Base-by-base conservation (phyloP, 2,329 filamentous ascomycete species). In the Chaetomium olivaceum region DNA sequence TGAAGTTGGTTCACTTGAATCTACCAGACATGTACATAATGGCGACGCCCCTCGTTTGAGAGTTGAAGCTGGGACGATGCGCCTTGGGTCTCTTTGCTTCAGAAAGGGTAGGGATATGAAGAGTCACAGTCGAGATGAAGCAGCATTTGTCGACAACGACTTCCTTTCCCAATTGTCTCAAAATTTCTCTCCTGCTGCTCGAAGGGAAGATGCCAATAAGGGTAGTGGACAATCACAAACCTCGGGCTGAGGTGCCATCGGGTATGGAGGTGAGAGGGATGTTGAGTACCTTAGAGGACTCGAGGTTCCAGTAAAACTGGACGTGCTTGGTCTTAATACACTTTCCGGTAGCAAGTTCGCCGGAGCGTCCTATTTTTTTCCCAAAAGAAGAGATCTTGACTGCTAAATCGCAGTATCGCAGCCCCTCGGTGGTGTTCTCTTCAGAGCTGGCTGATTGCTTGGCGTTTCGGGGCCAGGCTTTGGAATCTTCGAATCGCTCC, bases 1-100 rank as follows among this genome's bases (percentile, higher is more conserved):
- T 63, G 54, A 61, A 54, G 57, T 9, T 7, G 11, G 50, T 50
- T 55, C 57, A 57, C 57, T 61, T 23, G 36, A 23, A 55, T 8
- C 33, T 54, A 31, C 43, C 46, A 58, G 31, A 63, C 23, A 31
- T 54, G 25, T n/a, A 23, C 25, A 51, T 2, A 51, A 33, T 31
- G 16, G 51, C 11, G 4, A 19, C 14, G 3, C 33, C 33, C 61
- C 12, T 27, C 46, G 58, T 58, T 50, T 29, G 7, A 46, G 31
- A 43, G 7, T 39, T 29, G 43, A 48, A 16, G 25, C 16, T 57
- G 16, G 6, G 39, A 43, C 33, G 54, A 57, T 23, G 31, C n/a
- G 21, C 21, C 31, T 39, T 43, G 16, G 23, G 14, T 58, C 39
- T 16, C 12, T 19, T 19, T 23, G 8, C 21, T n/a, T 33, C 19